Conservation (phyloP, 768 basidiomycete species). For the Termitomyces sp. region DNA sequence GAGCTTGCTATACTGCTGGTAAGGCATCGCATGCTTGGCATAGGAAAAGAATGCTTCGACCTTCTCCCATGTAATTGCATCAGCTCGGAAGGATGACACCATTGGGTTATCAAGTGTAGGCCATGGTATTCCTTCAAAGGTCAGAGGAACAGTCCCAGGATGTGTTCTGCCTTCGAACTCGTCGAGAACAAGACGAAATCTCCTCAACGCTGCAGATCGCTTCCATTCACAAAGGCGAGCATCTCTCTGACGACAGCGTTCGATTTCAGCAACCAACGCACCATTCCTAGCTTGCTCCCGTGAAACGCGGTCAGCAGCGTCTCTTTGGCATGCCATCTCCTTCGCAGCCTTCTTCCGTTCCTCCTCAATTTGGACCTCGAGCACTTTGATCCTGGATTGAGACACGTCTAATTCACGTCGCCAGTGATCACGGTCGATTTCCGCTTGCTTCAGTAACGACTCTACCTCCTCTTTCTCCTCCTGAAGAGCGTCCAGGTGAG, state of each 20-base stretch:
- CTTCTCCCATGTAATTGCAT: slow-evolving; percentile 5
- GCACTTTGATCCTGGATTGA: neutral
- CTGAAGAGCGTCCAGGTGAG: neutral
- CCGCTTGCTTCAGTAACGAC: neutral
- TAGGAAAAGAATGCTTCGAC: slow-evolving; percentile 8
- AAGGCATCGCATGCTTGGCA: neutral
- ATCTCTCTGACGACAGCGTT: slow-evolving; percentile 7
- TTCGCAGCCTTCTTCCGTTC: neutral
- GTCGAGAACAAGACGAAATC: slow-evolving; percentile 6
- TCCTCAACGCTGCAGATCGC: neutral
- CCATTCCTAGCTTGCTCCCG: neutral
- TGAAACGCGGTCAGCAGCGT: neutral
- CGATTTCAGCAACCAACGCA: neutral
- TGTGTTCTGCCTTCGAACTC: slow-evolving; percentile 16
- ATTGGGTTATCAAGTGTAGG: slow-evolving; percentile 1
- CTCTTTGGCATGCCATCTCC: neutral
- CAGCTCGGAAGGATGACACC: neutral
- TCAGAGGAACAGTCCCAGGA: slow-evolving; percentile 16
- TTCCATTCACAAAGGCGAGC: slow-evolving; percentile 4
- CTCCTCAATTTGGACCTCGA: neutral
- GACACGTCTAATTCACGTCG: neutral
- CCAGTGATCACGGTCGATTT: neutral
- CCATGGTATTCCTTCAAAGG: slow-evolving; percentile 16
- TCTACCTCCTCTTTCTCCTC: neutral
- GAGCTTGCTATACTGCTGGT: slow-evolving; percentile 1